A percentile compares a stretch with the other conserved stretches of the same genome.
Evolutionary conservation across 495 filamentous ascomycete genomes (phyloP).

Genomic region (Podospora conica): DNA sequence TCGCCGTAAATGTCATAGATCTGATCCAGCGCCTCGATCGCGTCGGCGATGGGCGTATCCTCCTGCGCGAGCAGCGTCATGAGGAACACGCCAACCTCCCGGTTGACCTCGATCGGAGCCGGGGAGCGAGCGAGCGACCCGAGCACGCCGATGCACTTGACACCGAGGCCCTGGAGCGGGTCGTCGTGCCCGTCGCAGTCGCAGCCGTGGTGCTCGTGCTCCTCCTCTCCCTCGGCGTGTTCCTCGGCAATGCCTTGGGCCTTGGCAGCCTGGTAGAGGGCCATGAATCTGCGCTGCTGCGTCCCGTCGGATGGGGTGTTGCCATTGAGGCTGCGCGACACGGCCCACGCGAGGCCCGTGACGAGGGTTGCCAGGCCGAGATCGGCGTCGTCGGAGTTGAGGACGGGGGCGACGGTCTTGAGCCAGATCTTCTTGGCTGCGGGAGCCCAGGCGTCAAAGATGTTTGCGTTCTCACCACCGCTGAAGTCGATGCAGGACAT

Average conservation of each 20-base stretch:
- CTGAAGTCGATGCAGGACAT: constrained; percentile 45
- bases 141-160: constrained; percentile 57
- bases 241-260: constrained; percentile 13
- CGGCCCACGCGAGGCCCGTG: constrained; percentile 56
- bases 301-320: constrained; percentile 37
- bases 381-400: constrained; percentile 52
- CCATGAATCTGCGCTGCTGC: constrained; percentile 54
- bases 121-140: constrained; percentile 49
- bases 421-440: constrained; percentile 48
- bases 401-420: constrained; percentile 43
- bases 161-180: constrained; percentile 46
- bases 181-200: constrained; percentile 28
- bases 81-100: constrained; percentile 55
- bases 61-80: constrained; percentile 43
- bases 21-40: constrained; percentile 54
- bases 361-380: constrained; percentile 50
- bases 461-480: constrained; percentile 32
- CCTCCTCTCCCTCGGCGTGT: constrained; percentile 10
- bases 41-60: constrained; percentile 42
- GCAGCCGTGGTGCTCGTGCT: constrained; percentile 6
- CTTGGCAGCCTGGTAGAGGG: constrained; percentile 51
- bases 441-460: constrained; percentile 44
- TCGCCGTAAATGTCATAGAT: constrained; percentile 59
- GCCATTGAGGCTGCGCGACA: constrained; percentile 47
- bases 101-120: constrained; percentile 39